phyloP scores from a whole-genome alignment of 768 basidiomycete genomes.

The Nevesoporus exiguus region DNA sequence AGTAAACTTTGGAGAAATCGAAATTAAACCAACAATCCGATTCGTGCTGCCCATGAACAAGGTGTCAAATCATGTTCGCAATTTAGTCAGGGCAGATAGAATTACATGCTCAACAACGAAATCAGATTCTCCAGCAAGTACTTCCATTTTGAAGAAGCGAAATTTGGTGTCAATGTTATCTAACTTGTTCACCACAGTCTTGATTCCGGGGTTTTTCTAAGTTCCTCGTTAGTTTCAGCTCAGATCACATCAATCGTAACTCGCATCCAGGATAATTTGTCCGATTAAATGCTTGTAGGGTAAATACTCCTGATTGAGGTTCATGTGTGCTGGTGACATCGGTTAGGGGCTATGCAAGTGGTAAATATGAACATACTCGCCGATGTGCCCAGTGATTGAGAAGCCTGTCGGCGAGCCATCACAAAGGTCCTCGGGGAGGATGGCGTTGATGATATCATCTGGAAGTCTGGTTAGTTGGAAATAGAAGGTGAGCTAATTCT shows the following conservation, averaged over 20 bases:
- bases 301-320: constrained; percentile 85
- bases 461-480: constrained; percentile 1
- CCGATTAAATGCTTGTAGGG: constrained; percentile 92
- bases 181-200: constrained; percentile 94
- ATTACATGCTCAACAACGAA: constrained; percentile 85
- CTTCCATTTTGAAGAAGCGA: constrained; percentile 94
- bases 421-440: constrained; percentile 75
- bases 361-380: constrained; percentile 40
- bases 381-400: constrained; percentile 87
- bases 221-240: constrained; percentile 7
- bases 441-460: constrained; percentile 83
- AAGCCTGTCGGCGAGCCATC: constrained; percentile 85
- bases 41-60: constrained; percentile 57
- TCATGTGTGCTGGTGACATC: constrained; percentile 71
- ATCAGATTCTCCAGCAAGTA: constrained; percentile 87
- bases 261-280: constrained; percentile 85
- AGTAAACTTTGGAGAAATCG: constrained; percentile 94
- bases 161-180: constrained; percentile 82
- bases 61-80: neutral
- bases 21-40: constrained; percentile 85
- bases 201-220: constrained; percentile 82
- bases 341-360: neutral
- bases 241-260: constrained; percentile 24
- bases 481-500: neutral
- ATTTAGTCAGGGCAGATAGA: constrained; percentile 1